These are phyloP conservation scores for Eragrostis curvula DNA, from an alignment of 176 grass and related monocot genomes.

Conservation along the genomic window DNA sequence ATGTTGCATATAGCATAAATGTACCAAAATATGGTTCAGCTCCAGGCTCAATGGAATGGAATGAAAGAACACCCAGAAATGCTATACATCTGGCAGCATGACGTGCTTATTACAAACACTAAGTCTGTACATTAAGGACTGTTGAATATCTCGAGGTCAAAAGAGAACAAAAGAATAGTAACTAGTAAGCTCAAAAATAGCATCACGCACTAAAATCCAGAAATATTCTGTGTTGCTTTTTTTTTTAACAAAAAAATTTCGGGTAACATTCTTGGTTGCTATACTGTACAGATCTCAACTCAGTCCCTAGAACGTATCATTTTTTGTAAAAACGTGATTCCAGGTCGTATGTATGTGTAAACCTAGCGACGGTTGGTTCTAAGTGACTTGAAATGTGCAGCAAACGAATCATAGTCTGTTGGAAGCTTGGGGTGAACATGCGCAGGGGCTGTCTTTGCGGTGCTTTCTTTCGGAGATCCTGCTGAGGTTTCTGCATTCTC, in stretches of 20 bases:
- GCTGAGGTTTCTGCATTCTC: constrained; percentile 27
- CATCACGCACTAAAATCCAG: not conserved
- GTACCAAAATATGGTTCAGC: not conserved
- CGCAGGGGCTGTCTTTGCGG: constrained; percentile 29
- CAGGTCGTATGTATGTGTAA: not conserved
- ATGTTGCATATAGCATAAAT: not conserved
- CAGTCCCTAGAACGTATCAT: constrained; percentile 15
- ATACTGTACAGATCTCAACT: constrained; percentile 55
- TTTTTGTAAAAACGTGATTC: not conserved
- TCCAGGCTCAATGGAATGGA: not conserved
- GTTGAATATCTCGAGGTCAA: constrained; percentile 18
- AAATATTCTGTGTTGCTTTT: constrained; percentile 29
- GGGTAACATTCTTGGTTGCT: constrained; percentile 23
- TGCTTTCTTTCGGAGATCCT: constrained; percentile 43
- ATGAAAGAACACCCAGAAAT: not conserved
- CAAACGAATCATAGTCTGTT: constrained; percentile 81
- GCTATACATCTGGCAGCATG: constrained; percentile 10
- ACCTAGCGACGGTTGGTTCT: constrained; percentile 64
- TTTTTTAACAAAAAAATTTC: too few relatives aligned
- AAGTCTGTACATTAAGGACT: not conserved
- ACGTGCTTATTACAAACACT: constrained; percentile 37
- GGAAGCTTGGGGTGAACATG: constrained; percentile 84
- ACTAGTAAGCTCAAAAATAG: constrained; percentile 29
- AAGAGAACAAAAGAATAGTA: constrained; percentile 50
- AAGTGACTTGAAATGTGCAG: constrained; percentile 87